phyloP scores from a whole-genome alignment of 257 asterid species.

The Oldenlandia corymbosa region DNA sequence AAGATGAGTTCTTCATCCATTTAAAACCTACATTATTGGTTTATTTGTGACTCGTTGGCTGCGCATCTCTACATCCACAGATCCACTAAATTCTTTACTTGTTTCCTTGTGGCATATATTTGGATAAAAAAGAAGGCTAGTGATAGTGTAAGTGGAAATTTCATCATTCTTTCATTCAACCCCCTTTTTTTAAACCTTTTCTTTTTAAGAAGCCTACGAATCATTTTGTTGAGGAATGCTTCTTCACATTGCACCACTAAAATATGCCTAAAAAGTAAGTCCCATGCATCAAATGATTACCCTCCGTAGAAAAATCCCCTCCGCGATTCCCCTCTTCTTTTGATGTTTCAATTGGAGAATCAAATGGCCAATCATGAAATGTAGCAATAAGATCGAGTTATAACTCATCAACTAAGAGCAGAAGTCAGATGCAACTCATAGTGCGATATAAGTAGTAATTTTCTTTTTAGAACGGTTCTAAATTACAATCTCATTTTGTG shows the following conservation, averaged over 20 bases:
- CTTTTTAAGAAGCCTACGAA: neutral
- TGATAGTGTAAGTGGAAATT: neutral
- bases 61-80: no score
- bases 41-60: no score
- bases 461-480: no score
- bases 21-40: neutral
- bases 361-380: conserved; percentile 5
- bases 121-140: neutral
- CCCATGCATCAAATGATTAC: neutral
- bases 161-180: neutral
- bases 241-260: neutral
- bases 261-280: conserved; percentile 3
- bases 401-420: no score
- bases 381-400: no score
- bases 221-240: neutral
- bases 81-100: no score
- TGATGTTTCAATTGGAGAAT: conserved; percentile 4
- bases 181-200: neutral
- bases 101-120: neutral
- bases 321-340: neutral
- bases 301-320: neutral
- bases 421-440: no score
- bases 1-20: neutral
- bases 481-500: no score
- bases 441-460: no score